A percentile compares a stretch with the other conserved stretches of the same genome.
These are phyloP conservation scores for Verticillium nonalfalfae DNA, from an alignment of 2,329 filamentous ascomycete species.

Conservation along the genomic window DNA sequence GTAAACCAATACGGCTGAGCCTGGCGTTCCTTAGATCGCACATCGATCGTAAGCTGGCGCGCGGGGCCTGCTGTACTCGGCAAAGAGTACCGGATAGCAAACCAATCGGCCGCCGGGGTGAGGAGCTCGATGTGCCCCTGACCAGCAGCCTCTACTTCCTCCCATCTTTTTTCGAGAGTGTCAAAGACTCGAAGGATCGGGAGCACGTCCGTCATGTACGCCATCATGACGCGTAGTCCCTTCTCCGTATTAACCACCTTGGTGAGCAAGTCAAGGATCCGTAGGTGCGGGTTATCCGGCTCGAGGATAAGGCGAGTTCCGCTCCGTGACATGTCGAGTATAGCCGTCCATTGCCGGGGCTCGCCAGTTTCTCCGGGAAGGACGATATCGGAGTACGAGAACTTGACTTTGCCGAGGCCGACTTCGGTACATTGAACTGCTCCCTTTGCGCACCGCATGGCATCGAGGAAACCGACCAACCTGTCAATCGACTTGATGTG, in stretches of 20 bases:
- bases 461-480: slow-evolving; percentile 63
- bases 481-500: slow-evolving; percentile 63
- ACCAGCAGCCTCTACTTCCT: slow-evolving; percentile 28
- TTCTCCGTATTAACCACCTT: slow-evolving; percentile 48
- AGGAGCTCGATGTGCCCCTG: slow-evolving; percentile 44
- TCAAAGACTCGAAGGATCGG: slow-evolving; percentile 58
- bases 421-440: slow-evolving; percentile 52
- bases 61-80: slow-evolving; percentile 16
- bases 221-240: slow-evolving; percentile 46
- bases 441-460: slow-evolving; percentile 50
- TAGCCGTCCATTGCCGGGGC: slow-evolving; percentile 40
- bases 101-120: slow-evolving; percentile 50
- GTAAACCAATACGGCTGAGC: slow-evolving; percentile 47
- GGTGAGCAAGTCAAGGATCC: slow-evolving; percentile 53
- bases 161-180: slow-evolving; percentile 51
- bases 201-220: slow-evolving; percentile 53
- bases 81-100: slow-evolving; percentile 47
- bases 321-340: slow-evolving; percentile 44
- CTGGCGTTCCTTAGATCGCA: slow-evolving; percentile 41
- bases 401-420: slow-evolving; percentile 56
- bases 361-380: slow-evolving; percentile 12
- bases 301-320: slow-evolving; percentile 32
- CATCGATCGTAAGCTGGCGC: slow-evolving; percentile 40
- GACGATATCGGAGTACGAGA: slow-evolving; percentile 52
- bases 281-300: slow-evolving; percentile 59